Percentiles rank a stretch among this genome's conserved stretches.
These are phyloP conservation scores for Musa itinerans DNA, from an alignment of 176 grass and related monocot species.

Conservation along the genomic window DNA sequence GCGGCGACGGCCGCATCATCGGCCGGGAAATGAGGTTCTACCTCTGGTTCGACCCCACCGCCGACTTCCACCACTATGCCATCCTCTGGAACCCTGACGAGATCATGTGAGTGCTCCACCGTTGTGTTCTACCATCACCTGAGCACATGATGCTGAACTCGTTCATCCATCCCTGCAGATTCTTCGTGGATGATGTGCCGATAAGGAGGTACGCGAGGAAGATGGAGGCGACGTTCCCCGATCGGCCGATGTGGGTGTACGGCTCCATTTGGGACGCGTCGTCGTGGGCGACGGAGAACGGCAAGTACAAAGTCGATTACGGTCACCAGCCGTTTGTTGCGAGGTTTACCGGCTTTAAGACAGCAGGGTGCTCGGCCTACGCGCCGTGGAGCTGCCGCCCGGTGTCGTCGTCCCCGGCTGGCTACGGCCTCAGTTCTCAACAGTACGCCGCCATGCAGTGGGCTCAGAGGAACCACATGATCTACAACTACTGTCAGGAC, in stretches of 20 bases:
- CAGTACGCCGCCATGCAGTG: slow-evolving; percentile 1
- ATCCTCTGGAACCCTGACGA: slow-evolving; percentile 8
- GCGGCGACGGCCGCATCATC: slow-evolving; percentile 5
- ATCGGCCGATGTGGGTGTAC: slow-evolving; percentile 2
- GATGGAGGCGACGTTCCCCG: background rate
- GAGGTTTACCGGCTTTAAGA: background rate
- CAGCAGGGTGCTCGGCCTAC: background rate
- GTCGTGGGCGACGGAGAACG: slow-evolving; percentile 3
- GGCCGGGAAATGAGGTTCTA: slow-evolving; percentile 15
- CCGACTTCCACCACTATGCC: slow-evolving; percentile 3
- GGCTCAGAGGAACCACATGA: slow-evolving; percentile 6
- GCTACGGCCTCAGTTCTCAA: background rate
- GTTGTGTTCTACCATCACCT: background rate
- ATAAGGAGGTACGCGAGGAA: slow-evolving; percentile 7
- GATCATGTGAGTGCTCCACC: background rate
- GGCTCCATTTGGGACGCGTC: slow-evolving; percentile 12
- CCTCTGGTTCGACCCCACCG: slow-evolving; percentile 2
- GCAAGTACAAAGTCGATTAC: slow-evolving; percentile 2
- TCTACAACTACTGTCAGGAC: slow-evolving; percentile 10
- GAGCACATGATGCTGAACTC: background rate
- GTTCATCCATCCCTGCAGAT: background rate
- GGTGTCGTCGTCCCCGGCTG: background rate
- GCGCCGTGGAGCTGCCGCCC: background rate
- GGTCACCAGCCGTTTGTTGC: background rate
- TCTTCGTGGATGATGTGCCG: slow-evolving; percentile 1